Base-by-base conservation (phyloP, 2,329 filamentous ascomycete genomes). In the Ceratocystis variospora region DNA sequence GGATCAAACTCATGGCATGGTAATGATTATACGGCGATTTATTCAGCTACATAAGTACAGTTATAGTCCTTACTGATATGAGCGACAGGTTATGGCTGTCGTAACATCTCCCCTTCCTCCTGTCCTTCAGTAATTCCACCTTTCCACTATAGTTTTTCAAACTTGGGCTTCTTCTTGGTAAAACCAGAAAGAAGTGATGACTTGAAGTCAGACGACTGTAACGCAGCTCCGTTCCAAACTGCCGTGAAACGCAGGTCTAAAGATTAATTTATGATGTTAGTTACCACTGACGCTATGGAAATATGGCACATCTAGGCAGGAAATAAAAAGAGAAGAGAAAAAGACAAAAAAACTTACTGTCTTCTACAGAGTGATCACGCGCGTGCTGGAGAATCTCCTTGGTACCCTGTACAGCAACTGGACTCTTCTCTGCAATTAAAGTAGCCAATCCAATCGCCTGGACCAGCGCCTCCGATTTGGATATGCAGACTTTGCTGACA, bases 351-450 rank as follows among this genome's bases (percentile, higher is more conserved):
- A 44, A 80, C 83, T 73, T 74, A 87, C 87, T 90, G 71, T 96
- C 90, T 59, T 82, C 83, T 33, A 96, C 84, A 1, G 81, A 80
- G 74, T 91, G 84, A 74, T 96, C 92, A 71, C 89, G 81, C 44
- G 87, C 88, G 73, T 87, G 90, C 75, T 94, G 91, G 73, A 96
- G 73, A 69, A 96, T 76, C 77, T 94, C 88, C 79, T 96, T 96
- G 7, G 91, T 96, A 5, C 89, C 87, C 77, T 90, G 84, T 69
- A 93, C 88, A 1, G 90, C 91, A 25, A 97, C 86, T 0, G 93
- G 93, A 72, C 89, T 94, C 81, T 96, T 96, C 19, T 74, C 78
- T 33, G 89, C 88, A 67, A 96, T 83, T 71, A 85, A 71, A 10
- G 72, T 76, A 0, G 87, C 90, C 72, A 89, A 72, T 69, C 83